Base-by-base conservation (phyloP, 2,329 filamentous ascomycete genomes). In the Pseudocercospora macadamiae region DNA sequence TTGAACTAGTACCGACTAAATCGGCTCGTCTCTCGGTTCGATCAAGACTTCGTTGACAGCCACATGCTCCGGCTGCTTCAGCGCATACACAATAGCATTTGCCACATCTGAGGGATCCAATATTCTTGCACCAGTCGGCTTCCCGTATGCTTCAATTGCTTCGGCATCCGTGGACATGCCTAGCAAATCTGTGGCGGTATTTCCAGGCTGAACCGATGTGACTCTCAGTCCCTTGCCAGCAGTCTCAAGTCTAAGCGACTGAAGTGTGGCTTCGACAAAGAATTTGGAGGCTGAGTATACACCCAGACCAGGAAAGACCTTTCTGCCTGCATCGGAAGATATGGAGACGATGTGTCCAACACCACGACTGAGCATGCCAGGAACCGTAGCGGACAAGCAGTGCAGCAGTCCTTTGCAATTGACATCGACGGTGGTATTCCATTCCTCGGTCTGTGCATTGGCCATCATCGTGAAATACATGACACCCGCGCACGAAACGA, bases 401-500 rank as follows among this genome's bases (percentile, higher is more conserved):
- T 93, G 83, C 54, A 93, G 78, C 1, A 93, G 81, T 34, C 90
- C 90, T 76, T 93, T 93, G 85, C 90, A 93, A 78, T 93, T 93
- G 66, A 93, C 89, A 67, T 93, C 90, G 39, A 93, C 89, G 0
- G 89, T 93, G 58, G 84, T 87, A 63, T 92, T 86, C 90, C 90
- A 93, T 68, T 93, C 87, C 4, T 90, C 88, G 0, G 80, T 83
- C 63, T 89, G 83, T 14, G 79, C 82, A 71, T 92, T 93, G 57
- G 87, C 85, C 90, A 93, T 93, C 86, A 93, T 87, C 55, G 90
- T 93, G 76, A 87, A 93, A 77, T 93, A 93, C 90, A 93, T 93
- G 71, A 93, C 90, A 32, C 90, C 90, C 0, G 90, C 90, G 69
- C 89, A 91, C 37, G 86, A 86, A 51, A 93, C 85, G n/a, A 93